Percentiles rank a stretch among this genome's conserved stretches.
phyloP scores from a whole-genome alignment of 805 yeast genomes.

The Yarrowia osloensis region DNA sequence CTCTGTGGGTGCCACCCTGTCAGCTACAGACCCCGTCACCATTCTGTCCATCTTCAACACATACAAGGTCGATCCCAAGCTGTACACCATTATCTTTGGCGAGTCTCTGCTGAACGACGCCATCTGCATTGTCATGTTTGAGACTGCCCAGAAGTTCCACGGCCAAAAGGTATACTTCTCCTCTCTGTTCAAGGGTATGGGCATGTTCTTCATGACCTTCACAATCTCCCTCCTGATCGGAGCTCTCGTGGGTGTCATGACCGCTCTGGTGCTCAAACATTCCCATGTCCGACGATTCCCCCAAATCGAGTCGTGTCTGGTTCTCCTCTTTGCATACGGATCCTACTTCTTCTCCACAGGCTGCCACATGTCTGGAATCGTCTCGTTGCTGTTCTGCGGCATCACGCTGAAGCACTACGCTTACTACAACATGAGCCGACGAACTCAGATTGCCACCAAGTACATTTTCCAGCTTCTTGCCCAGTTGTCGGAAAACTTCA shows the following conservation, averaged over 20 bases:
- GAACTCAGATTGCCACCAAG: slow-evolving; percentile 95
- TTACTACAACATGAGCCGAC: slow-evolving; percentile 93
- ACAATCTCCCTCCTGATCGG: slow-evolving; percentile 91
- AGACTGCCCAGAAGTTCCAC: slow-evolving; percentile 94
- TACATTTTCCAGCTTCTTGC: slow-evolving; percentile 93
- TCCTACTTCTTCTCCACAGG: slow-evolving; percentile 98
- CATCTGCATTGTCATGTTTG: slow-evolving; percentile 97
- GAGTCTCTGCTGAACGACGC: slow-evolving; percentile 96
- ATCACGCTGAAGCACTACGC: slow-evolving; percentile 97
- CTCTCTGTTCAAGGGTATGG: slow-evolving; percentile 80
- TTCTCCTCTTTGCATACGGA: slow-evolving; percentile 87
- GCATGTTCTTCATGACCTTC: slow-evolving; percentile 89
- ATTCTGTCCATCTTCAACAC: slow-evolving; percentile 94
- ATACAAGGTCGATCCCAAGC: slow-evolving; percentile 95
- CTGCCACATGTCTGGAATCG: slow-evolving; percentile 99
- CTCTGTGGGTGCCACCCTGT: slow-evolving; percentile 95
- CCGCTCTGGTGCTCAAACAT: slow-evolving; percentile 87
- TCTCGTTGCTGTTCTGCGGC: slow-evolving; percentile 91
- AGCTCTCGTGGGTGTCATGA: slow-evolving; percentile 78
- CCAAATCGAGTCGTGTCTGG: slow-evolving; percentile 94
- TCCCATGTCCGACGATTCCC: slow-evolving; percentile 92
- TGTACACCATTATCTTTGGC: slow-evolving; percentile 95
- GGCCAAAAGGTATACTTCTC: slow-evolving; percentile 72
- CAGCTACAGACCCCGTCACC: slow-evolving; percentile 98
- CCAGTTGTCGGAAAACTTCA: slow-evolving; percentile 93